A percentile compares a stretch with the other conserved stretches of the same genome.
Evolutionary conservation across 192 early-diverging fungal species (phyloP).

Genomic region (Spinellus fusiger): DNA sequence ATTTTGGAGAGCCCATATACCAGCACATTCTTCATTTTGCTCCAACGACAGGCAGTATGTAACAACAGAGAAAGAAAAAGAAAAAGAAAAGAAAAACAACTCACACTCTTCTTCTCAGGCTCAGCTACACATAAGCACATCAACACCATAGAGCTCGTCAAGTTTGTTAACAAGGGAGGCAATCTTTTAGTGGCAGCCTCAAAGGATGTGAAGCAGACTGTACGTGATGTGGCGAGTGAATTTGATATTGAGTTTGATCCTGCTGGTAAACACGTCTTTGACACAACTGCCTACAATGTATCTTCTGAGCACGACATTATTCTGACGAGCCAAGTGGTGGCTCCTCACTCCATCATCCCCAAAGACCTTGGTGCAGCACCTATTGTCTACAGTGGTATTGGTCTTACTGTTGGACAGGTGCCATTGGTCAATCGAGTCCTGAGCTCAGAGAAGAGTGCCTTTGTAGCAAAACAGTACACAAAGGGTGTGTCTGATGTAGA

Average conservation of each 20-base stretch:
- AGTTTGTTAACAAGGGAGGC: constrained; percentile 88
- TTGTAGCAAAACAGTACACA: constrained; percentile 51
- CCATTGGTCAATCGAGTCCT: constrained; percentile 56
- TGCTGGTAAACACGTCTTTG: constrained; percentile 60
- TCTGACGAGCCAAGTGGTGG: constrained; percentile 41
- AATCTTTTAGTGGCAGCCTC: constrained; percentile 78
- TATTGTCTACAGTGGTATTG: constrained; percentile 75
- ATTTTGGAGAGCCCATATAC: constrained; percentile 57
- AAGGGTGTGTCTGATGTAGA: constrained; percentile 32
- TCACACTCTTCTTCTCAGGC: not conserved
- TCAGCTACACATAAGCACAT: not conserved
- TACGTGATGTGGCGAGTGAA: constrained; percentile 83
- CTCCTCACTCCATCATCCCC: constrained; percentile 35
- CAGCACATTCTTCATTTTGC: constrained; percentile 83
- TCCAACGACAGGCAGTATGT: constrained; percentile 60
- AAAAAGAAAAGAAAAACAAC: not conserved
- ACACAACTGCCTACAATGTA: constrained; percentile 60
- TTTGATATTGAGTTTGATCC: constrained; percentile 85
- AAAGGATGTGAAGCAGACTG: constrained; percentile 53
- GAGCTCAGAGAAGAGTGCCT: constrained; percentile 57
- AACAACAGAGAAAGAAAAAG: not conserved
- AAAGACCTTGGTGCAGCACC: constrained; percentile 35
- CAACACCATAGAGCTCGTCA: constrained; percentile 43
- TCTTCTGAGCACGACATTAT: constrained; percentile 34
- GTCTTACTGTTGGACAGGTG: constrained; percentile 57